Evolutionary conservation across 371 early-diverging fungal species (phyloP), one percentile per base, ranked within the genome.

Genomic region (Mortierella sp.): DNA sequence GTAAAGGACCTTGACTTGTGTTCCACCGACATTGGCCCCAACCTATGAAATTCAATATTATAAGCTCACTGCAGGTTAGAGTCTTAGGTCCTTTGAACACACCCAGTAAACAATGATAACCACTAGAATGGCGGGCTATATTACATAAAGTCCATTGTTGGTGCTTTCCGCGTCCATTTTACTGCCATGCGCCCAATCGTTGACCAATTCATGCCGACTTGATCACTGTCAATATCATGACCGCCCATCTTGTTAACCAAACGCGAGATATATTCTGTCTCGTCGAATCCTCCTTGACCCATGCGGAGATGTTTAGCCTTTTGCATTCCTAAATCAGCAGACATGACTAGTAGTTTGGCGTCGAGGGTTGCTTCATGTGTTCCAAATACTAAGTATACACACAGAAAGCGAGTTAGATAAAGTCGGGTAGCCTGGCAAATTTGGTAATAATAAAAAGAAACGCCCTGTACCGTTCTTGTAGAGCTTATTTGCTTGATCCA

Each of bases 341-440:
- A 88, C 30, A 91, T 63, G 9, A 92, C 87, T 24, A 97, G 84
- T 2, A 96, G 80, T 35, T 88, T 86, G 11, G 96, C 92, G 87
- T 97, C 98, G 54, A 97, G 87, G 0, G 94, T 89, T 22, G 97
- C 98, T 87, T 97, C 98, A n/a, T 93, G 90, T 0, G 96, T 90
- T 61, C 89, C 90, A 30, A 79, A 84, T 12, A 95, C 95, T 91
- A 35, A 35, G 73, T 60, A 18, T 45, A 5, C 5, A 1, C 51
- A 51, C 9, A n/a, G 18, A 51, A n/a, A 51, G 9, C 3, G 6
- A n/a, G 51, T 51, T n/a, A 51, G 20, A n/a, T 5, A 18, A 8
- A 51, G 51, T 51, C 51, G 18, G n/a, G n/a, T 51, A n/a, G 51
- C 8, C n/a, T 18, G n/a, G n/a, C n/a, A 18, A n/a, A 51, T 35